A percentile compares a stretch with the other conserved stretches of the same genome.
These are phyloP conservation scores for Lablab purpureus DNA, from an alignment of 306 rosid genomes.

Conservation along the genomic window DNA sequence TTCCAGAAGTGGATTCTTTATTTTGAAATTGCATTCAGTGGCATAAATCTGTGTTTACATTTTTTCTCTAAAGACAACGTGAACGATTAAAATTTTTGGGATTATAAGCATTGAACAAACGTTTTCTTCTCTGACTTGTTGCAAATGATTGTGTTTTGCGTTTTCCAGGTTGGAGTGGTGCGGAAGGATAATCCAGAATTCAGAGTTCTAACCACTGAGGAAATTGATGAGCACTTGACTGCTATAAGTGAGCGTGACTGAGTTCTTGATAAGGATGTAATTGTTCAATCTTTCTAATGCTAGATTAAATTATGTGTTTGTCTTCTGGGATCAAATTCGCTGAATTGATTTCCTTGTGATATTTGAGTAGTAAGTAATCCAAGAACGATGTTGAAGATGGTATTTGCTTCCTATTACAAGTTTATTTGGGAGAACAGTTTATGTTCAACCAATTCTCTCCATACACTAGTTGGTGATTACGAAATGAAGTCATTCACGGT, in stretches of 20 bases:
- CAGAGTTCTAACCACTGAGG: conserved; percentile 85
- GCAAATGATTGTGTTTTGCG: conserved; percentile 21
- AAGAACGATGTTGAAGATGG: conserved; percentile 32
- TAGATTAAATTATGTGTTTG: conserved; percentile 34
- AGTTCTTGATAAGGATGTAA: conserved; percentile 48
- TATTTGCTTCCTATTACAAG: conserved; percentile 25
- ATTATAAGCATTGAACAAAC: neutral
- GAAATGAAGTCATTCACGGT: neutral
- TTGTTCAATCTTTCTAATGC: conserved; percentile 36
- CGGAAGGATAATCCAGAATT: conserved; percentile 73
- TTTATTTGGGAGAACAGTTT: neutral
- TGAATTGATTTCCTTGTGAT: conserved; percentile 17
- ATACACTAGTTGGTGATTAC: neutral
- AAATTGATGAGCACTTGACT: conserved; percentile 97
- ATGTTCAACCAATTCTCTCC: neutral
- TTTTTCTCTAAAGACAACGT: neutral
- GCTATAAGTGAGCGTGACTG: conserved; percentile 98
- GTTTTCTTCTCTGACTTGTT: neutral
- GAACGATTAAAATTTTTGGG: neutral
- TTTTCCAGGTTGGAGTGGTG: conserved; percentile 93
- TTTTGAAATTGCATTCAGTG: neutral
- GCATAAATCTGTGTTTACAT: neutral
- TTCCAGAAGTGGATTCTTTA: neutral
- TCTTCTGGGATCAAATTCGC: conserved; percentile 1
- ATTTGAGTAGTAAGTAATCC: conserved; percentile 10